phyloP scores from a whole-genome alignment of 2,329 filamentous ascomycete species.

The Venturiaceae sp. region DNA sequence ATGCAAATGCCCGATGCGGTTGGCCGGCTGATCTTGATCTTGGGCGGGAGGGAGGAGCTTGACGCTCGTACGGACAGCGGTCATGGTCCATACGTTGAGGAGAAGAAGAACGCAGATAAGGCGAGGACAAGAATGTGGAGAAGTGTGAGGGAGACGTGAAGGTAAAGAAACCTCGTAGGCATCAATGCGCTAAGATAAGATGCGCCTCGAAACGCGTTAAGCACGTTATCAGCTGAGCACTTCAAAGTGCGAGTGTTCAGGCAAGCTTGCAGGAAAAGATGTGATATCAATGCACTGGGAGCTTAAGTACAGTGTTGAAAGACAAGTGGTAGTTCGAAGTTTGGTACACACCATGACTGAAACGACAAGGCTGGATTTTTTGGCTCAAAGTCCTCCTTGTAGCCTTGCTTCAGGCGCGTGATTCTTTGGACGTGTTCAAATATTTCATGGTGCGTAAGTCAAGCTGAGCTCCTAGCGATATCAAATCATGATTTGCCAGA shows the following conservation, averaged over 20 bases:
- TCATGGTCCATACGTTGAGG: neutral
- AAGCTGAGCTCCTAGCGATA: no score
- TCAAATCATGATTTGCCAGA: no score
- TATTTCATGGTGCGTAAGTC: no score
- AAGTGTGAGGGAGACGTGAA: neutral
- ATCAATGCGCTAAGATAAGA: neutral
- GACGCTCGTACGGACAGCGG: neutral
- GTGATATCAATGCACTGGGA: no score
- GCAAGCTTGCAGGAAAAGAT: no score
- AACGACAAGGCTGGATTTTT: neutral
- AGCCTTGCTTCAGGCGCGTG: no score
- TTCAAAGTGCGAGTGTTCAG: no score
- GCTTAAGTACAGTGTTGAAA: no score
- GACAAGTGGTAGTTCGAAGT: no score
- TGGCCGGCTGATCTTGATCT: neutral
- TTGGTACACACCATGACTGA: neutral
- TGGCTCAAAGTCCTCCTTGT: no score
- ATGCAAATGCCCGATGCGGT: neutral
- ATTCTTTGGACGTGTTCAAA: no score
- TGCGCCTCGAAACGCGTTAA: neutral
- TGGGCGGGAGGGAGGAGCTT: neutral
- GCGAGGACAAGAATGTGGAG: neutral
- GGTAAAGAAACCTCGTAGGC: neutral
- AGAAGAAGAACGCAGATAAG: neutral
- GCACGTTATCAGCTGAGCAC: neutral